Evolutionary conservation across 495 filamentous ascomycete genomes (phyloP).

Genomic region (Aspergillus biplanus): DNA sequence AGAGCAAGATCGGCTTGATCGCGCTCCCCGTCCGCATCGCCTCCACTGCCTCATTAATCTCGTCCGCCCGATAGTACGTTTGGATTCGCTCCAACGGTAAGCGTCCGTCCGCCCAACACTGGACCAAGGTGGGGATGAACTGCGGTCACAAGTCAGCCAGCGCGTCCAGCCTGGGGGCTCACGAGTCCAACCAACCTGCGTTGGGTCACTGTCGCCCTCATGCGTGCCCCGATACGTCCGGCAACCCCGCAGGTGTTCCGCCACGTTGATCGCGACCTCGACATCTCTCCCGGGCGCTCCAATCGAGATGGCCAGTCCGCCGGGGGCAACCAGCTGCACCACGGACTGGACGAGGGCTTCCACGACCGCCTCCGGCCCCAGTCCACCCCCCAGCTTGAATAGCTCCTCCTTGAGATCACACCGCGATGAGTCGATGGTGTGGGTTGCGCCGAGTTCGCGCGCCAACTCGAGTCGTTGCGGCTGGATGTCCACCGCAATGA

Average conservation of each 20-base stretch:
- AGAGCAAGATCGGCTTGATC: neutral
- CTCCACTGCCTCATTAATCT: neutral
- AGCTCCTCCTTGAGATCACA: neutral
- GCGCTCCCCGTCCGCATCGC: neutral
- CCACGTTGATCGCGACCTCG: neutral
- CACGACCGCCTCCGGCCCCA: neutral
- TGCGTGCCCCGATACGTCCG: neutral
- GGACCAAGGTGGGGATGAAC: neutral
- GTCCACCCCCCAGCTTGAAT: neutral
- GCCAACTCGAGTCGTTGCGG: constrained; percentile 36
- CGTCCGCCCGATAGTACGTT: neutral
- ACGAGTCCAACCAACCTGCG: neutral
- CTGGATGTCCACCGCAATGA: constrained; percentile 41
- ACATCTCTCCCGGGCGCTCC: neutral
- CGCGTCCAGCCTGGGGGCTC: neutral
- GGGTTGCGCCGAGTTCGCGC: constrained; percentile 40
- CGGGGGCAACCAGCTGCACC: neutral
- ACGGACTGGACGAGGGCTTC: neutral
- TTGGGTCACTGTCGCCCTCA: neutral
- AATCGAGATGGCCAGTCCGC: neutral
- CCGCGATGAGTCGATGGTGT: constrained; percentile 13
- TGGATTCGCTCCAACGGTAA: neutral
- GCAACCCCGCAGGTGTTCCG: neutral
- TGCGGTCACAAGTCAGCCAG: neutral
- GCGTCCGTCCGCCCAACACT: neutral